Percentiles rank a stretch among this genome's conserved stretches.
These are phyloP conservation scores for Lizonia empirigonia DNA, from an alignment of 2,329 filamentous ascomycete species.

Conservation along the genomic window DNA sequence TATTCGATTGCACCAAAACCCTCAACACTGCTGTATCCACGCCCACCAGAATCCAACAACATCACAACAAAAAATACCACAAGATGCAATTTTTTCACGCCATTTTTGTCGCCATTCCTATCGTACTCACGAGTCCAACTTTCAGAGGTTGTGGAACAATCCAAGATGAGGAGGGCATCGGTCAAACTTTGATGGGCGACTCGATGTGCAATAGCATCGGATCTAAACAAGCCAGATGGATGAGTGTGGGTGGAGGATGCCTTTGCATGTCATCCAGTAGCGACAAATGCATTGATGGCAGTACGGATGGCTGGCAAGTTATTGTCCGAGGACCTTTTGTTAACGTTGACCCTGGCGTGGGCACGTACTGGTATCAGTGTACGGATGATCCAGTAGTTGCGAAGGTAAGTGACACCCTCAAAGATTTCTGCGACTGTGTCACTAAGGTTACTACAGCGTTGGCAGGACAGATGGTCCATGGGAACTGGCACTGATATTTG, in stretches of 20 bases:
- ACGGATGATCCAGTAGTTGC: too few species aligned
- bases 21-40: neutral
- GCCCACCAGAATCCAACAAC: too few species aligned
- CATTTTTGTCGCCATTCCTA: neutral
- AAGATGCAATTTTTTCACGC: neutral
- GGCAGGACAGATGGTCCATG: too few species aligned
- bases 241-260: neutral
- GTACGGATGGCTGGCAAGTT: too few species aligned
- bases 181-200: neutral
- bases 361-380: too few species aligned
- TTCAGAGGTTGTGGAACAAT: neutral
- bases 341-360: too few species aligned
- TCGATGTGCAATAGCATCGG: neutral
- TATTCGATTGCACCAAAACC: neutral
- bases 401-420: too few species aligned
- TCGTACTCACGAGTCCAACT: neutral
- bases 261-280: neutral
- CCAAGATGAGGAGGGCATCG: neutral
- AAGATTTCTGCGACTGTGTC: too few species aligned
- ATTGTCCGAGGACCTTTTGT: too few species aligned
- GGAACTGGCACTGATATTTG: too few species aligned
- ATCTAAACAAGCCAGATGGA: neutral
- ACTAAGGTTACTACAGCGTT: too few species aligned
- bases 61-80: neutral
- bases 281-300: neutral